Base-by-base conservation (phyloP, 164 flowering plant species). In the Piper longum region DNA sequence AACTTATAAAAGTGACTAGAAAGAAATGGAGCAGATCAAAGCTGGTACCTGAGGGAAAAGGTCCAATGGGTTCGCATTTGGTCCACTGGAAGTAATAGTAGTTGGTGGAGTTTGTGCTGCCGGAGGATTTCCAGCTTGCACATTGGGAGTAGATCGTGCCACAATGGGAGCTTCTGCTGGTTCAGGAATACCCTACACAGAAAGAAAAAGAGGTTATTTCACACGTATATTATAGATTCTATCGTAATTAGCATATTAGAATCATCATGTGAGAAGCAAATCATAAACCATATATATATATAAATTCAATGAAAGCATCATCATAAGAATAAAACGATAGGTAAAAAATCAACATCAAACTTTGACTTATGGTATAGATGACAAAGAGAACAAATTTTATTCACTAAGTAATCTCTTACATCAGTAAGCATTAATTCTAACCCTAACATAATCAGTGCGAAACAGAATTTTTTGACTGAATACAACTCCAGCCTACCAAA, bases 61-160 rank as follows among this genome's bases (percentile, higher is more conserved):
- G 76, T 93, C 81, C 45, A 93, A 71, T 5, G 99, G 97, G 77
- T 85, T 79, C 11, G 96, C 84, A 88, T 93, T 93, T 5, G 99
- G 97, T n/a, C 95, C 95, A 72, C 71, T 66, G 7, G 93, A 67
- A 63, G 96, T 77, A 71, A 68, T 79, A 19, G 79, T 78, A 61
- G 85, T 77, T 67, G 78, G 96, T 4, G 90, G 79, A 59, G 60
- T 42, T 41, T 57, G 60, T 51, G 74, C 83, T 6, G 73, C 71
- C 36, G 81, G 76, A 62, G 85, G 76, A 54, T 70, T 79, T 14
- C 70, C 74, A 70, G 81, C 74, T 75, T 73, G 85, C 51, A 64
- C 89, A 63, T 64, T 62, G 4, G 70, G 67, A 70, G 88, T 83
- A 2, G 75, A 70, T 41, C 73, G 82, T 41, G 83, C 74, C 7